Evolutionary conservation across 306 rosid species (phyloP).

Genomic region (Albizia julibrissin): DNA sequence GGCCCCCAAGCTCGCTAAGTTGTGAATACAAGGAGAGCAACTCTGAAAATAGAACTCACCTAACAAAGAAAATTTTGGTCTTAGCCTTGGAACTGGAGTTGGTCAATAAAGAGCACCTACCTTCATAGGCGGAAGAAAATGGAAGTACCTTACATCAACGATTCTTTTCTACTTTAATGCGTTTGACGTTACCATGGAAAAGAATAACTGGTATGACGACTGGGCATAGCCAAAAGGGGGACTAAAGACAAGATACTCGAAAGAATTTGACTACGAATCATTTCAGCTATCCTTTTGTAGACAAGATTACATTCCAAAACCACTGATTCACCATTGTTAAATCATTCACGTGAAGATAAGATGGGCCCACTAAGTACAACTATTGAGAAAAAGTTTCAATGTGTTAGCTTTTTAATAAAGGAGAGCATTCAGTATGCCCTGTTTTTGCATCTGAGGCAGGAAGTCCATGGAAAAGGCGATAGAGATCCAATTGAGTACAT

Average conservation of each 20-base stretch:
- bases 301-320: neutral
- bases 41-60: neutral
- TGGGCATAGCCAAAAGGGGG: neutral
- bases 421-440: conserved; percentile 13
- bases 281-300: neutral
- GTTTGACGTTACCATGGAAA: neutral
- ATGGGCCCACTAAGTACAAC: neutral
- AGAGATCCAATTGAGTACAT: conserved; percentile 29
- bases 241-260: neutral
- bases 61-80: neutral
- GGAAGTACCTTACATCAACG: neutral
- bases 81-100: neutral
- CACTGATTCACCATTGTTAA: neutral
- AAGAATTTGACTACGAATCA: neutral
- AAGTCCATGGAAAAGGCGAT: conserved; percentile 28
- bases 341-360: conserved; percentile 6
- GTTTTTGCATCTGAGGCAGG: conserved; percentile 25
- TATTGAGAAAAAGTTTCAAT: neutral
- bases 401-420: conserved; percentile 24
- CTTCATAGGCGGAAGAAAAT: neutral
- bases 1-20: neutral
- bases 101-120: neutral
- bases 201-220: neutral
- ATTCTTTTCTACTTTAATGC: neutral
- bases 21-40: neutral